Evolutionary conservation across 768 basidiomycete species (phyloP).

Genomic region (Butyriboletus loyo): DNA sequence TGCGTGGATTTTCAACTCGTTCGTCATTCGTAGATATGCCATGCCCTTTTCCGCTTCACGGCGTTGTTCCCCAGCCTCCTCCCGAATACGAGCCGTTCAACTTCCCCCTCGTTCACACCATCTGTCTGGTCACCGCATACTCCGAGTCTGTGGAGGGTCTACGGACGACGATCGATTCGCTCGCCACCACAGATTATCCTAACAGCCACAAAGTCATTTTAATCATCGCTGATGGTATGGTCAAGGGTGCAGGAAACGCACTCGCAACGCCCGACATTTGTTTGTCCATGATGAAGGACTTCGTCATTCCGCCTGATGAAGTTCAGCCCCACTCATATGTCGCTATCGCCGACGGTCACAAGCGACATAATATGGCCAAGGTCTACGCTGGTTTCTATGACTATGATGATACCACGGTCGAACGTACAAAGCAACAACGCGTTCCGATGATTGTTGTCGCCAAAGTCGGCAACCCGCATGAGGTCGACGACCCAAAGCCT

Average conservation of each 20-base stretch:
- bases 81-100: constrained; percentile 93
- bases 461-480: constrained; percentile 91
- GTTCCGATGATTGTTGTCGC: constrained; percentile 95
- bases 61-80: constrained; percentile 91
- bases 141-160: constrained; percentile 96
- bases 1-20: constrained; percentile 32
- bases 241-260: constrained; percentile 89
- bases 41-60: constrained; percentile 90
- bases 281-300: constrained; percentile 95
- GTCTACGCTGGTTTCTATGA: constrained; percentile 97
- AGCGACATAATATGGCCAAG: constrained; percentile 98
- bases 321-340: constrained; percentile 96
- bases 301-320: constrained; percentile 73
- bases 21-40: constrained; percentile 62
- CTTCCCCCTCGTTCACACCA: constrained; percentile 90
- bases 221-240: constrained; percentile 97
- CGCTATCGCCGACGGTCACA: constrained; percentile 99
- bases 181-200: constrained; percentile 97
- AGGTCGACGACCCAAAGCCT: constrained; percentile 86
- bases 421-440: constrained; percentile 91
- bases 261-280: constrained; percentile 93
- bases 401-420: constrained; percentile 88
- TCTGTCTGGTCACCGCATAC: constrained; percentile 97
- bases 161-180: constrained; percentile 95
- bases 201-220: constrained; percentile 96